Base-by-base conservation (phyloP, 129 eudicot species). In the Tagetes patula region DNA sequence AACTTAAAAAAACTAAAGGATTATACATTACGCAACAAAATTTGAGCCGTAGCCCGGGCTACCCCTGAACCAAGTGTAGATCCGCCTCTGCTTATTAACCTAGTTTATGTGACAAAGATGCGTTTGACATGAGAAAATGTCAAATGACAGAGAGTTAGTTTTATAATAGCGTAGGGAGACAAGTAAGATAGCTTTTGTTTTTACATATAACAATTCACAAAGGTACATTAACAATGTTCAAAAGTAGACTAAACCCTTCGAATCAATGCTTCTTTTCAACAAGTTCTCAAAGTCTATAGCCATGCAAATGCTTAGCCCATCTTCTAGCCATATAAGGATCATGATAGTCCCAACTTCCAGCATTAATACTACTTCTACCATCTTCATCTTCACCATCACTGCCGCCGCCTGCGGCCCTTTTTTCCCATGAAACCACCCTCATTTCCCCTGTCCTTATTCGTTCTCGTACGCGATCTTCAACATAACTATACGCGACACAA, bases 281-380 rank as follows among this genome's bases (percentile, higher is more conserved):
- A 47, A 47, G 66, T 62, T 43, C 46, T 85, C 78, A 88, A 13
- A 82, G 67, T 77, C 92, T 84, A 48, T 87, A 84, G 2, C 89
- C 89, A 80, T 89, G 96, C 84, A 92, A 70, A 79, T 88, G 91
- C 76, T 89, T 92, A 49, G 98, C 96, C 98, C 96, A 92, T 83
- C 98, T 85, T 81, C 98, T 85, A 14, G 98, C 96, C 96, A 87
- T 89, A 71, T 80, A 85, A 6, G 95, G 85, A 65, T 92, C 98
- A 79, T 87, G 96, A 41, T 82, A 89, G 75, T 89, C 96, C 96
- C 96, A 89, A 59, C 70, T 84, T 27, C 84, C 91, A 4, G 55
- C 89, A 81, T 74, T 84, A 77, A 89, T 87, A 11, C 79, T 67
- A 67, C 96, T 82, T 3, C 87, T 87, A 48, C 83, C 89, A 37